Evolutionary conservation across 495 filamentous ascomycete species (phyloP).

Genomic region (Xylaria nigripes): DNA sequence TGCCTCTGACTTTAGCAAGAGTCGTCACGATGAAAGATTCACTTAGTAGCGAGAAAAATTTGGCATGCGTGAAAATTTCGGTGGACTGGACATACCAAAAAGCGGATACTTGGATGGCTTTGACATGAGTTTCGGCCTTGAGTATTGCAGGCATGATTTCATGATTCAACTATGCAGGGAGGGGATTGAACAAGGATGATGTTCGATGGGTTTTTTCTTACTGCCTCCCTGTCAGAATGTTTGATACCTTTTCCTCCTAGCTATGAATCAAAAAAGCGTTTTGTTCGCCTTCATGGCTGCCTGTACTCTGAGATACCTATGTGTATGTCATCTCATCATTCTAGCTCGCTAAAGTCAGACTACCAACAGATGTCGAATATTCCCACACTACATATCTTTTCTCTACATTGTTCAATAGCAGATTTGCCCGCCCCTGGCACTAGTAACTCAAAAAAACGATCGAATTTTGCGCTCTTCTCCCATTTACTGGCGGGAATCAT

Average conservation of each 20-base stretch:
- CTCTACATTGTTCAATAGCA: too few relatives aligned
- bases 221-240: not conserved
- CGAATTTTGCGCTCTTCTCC: not conserved
- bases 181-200: not conserved
- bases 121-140: not conserved
- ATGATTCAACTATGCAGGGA: not conserved
- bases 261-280: not conserved
- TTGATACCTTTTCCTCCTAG: not conserved
- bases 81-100: not conserved
- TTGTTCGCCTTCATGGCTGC: not conserved
- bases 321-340: not conserved
- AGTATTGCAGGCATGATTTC: constrained; percentile 1
- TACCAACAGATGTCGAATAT: not conserved
- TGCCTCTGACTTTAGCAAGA: too few relatives aligned
- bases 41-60: not conserved
- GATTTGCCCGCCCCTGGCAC: too few relatives aligned
- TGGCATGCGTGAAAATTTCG: not conserved
- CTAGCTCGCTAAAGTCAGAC: too few relatives aligned
- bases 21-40: not conserved
- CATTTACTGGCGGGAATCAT: not conserved
- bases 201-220: not conserved
- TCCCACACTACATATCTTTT: too few relatives aligned
- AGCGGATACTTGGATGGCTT: not conserved
- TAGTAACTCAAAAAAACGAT: not conserved
- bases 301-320: not conserved